Evolutionary conservation across 2,329 filamentous ascomycete genomes (phyloP).

Genomic region (Didymella exigua): DNA sequence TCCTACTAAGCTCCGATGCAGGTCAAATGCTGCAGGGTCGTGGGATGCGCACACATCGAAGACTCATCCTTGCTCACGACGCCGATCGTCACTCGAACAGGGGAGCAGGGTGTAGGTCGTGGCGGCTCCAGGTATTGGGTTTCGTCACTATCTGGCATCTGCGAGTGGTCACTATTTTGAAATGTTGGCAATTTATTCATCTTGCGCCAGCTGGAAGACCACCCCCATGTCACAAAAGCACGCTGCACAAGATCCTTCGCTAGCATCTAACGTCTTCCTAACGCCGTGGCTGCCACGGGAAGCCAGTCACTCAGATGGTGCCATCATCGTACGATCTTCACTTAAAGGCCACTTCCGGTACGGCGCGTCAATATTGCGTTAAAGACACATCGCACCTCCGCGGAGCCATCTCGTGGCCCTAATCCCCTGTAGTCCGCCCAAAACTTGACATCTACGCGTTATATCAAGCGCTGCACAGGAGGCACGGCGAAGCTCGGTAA

Average conservation of each 20-base stretch:
- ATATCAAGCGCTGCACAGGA: not conserved
- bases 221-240: not conserved
- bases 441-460: not conserved
- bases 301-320: not conserved
- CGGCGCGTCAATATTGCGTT: not conserved
- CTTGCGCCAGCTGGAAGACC: not conserved
- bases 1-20: conserved; percentile 11
- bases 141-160: too few species aligned
- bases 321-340: conserved; percentile 12
- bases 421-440: conserved; percentile 3
- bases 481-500: conserved; percentile 16
- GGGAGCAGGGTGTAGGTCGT: not conserved
- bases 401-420: not conserved
- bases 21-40: conserved; percentile 2
- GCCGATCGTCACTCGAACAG: not conserved
- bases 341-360: not conserved
- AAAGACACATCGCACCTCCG: not conserved
- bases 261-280: not conserved
- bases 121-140: not conserved
- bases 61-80: not conserved
- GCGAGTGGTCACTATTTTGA: not conserved
- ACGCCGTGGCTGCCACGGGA: not conserved
- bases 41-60: not conserved
- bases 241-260: not conserved
- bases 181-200: not conserved